Evolutionary conservation across 495 filamentous ascomycete species (phyloP), one percentile per base, ranked within the genome.

Genomic region (Geoglossum glabrum): DNA sequence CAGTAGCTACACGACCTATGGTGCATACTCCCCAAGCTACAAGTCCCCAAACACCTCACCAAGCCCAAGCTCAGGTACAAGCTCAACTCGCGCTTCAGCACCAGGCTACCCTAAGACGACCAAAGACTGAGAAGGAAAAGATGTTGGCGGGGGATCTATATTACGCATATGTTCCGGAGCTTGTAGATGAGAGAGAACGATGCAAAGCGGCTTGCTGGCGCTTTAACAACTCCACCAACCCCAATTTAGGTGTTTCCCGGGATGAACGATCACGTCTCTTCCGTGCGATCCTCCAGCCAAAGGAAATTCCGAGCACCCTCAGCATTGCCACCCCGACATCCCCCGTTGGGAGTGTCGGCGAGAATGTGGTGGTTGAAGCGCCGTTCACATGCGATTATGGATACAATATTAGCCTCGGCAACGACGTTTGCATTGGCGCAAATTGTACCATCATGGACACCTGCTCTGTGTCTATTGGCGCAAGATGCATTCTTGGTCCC

Each of bases 371-470:
- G 40, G 86, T 98, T 43, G 88, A 96, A 59, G 81, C 86, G 1
- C 90, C 92, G 13, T 97, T 98, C 67, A 82, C 74, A 36, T 97
- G 92, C 68, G 88, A 95, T 64, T 98, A 96, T 64, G 92, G 92
- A 1, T 95, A 95, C 65, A 96, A 98, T 64, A 85, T 97, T 62
- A 76, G 77, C 38, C 82, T 98, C 60, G 92, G 86, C 25, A 85
- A 90, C 63, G 82, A 92, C 64, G 87, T 92, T 7, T 78, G 83
- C 61, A 89, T 98, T 59, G 86, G 85, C 10, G 77, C 85, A 50
- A 87, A 89, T 62, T 97, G 92, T 65, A 79, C 83, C 11, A 85
- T 98, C 64, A 78, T 90, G 54, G 92, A 98, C 64, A 82, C 87
- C 34, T 79, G 79, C 59, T 66, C 71, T 46, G 79, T 87, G 59